Evolutionary conservation across 441 rosid species (phyloP).

Genomic region (Melastoma candidum): DNA sequence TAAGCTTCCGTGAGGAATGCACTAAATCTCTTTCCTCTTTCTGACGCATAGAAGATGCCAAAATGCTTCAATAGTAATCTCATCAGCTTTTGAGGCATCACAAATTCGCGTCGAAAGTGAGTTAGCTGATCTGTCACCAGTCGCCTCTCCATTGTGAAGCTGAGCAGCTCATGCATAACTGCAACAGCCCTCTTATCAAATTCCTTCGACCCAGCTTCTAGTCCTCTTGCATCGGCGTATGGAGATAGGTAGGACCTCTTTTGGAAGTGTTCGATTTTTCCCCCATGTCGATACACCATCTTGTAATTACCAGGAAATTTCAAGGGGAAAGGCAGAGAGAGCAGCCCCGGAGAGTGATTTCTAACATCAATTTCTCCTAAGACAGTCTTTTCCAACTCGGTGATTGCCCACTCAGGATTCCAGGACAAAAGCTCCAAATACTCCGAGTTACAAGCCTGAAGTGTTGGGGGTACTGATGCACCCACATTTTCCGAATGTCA

Average conservation of each 20-base stretch:
- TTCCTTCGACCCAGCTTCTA: constrained; percentile 68
- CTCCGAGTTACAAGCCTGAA: constrained; percentile 40
- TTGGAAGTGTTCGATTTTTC: constrained; percentile 77
- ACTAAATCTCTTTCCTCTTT: constrained; percentile 84
- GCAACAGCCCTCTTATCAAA: constrained; percentile 90
- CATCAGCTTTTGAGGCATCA: constrained; percentile 90
- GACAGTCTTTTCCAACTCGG: constrained; percentile 71
- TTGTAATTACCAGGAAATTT: constrained; percentile 68
- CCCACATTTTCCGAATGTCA: constrained; percentile 65
- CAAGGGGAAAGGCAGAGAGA: constrained; percentile 59
- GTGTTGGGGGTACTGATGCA: constrained; percentile 37
- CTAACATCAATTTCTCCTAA: constrained; percentile 26
- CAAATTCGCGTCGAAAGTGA: constrained; percentile 61
- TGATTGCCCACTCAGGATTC: constrained; percentile 72
- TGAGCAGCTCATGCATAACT: constrained; percentile 78
- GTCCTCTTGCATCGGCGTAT: constrained; percentile 57
- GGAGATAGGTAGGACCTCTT: constrained; percentile 70
- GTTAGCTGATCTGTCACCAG: constrained; percentile 83
- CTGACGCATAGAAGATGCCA: constrained; percentile 81
- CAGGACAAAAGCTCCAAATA: constrained; percentile 63
- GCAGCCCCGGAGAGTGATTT: constrained; percentile 47
- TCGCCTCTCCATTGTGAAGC: constrained; percentile 75
- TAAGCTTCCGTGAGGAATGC: constrained; percentile 79
- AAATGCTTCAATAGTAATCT: constrained; percentile 79
- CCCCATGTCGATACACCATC: constrained; percentile 60